Percentiles rank a stretch among this genome's conserved stretches.
These are phyloP conservation scores for Diospyros kaki DNA, from an alignment of 148 eudicot genomes.

Conservation along the genomic window DNA sequence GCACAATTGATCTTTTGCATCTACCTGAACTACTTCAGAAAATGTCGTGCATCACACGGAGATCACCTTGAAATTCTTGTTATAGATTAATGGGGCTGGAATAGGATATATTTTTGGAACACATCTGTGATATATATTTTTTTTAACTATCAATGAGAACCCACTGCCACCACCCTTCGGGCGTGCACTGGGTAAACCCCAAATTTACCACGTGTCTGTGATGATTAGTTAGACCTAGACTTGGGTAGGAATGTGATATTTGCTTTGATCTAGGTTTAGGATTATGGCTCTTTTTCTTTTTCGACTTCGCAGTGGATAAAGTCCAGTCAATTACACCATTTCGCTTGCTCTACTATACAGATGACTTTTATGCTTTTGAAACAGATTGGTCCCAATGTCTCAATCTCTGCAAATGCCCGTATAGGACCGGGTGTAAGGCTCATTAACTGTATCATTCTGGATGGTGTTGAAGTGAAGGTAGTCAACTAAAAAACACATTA, in stretches of 20 bases:
- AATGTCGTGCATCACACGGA: no score
- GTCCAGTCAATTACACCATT: neutral
- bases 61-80: conserved; percentile 1
- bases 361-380: conserved; percentile 12
- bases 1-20: neutral
- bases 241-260: no score
- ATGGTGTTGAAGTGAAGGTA: conserved; percentile 74
- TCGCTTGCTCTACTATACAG: conserved; percentile 3
- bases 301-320: no score
- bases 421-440: conserved; percentile 71
- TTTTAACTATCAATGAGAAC: no score
- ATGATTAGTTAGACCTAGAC: neutral
- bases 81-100: neutral
- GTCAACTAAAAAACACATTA: neutral
- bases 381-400: conserved; percentile 76
- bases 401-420: conserved; percentile 69
- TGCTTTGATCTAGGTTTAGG: no score
- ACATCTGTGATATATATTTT: neutral
- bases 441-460: conserved; percentile 55
- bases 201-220: neutral
- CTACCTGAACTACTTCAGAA: neutral
- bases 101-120: neutral
- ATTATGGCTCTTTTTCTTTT: no score
- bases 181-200: no score
- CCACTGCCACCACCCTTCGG: no score